Base-by-base conservation (phyloP, 2,329 filamentous ascomycete species). In the Emmonsiellopsis sp. region DNA sequence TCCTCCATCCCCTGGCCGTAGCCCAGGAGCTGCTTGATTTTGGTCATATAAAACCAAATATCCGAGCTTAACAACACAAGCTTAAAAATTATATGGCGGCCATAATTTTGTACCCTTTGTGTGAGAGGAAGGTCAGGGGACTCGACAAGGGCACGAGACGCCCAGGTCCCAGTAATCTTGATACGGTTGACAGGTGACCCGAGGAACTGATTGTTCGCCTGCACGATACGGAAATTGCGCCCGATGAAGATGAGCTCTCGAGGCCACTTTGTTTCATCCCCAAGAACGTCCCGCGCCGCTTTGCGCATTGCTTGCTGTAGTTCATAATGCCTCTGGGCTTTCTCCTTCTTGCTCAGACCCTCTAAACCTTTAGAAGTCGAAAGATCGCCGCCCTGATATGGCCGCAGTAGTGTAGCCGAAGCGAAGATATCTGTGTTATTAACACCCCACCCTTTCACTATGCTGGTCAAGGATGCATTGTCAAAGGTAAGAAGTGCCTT, bases 81-180 rank as follows among this genome's bases (percentile, higher is more conserved):
- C 61, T 84, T 82, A 73, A 97, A 97, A n/a, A 95, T 62, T 17
- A 94, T 51, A 71, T 97, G 92, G 21, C 82, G 77, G 69, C 86
- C 85, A 58, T 83, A 84, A 64, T 92, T 88, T 52, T 74, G 71
- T 61, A 86, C 74, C 49, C 87, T 76, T 68, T 88, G 79, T 0
- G 71, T 65, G 54, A 80, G 74, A 2, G 79, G 79, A 53, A 89
- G 73, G 64, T 87, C 80, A 13, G 75, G 78, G 58, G 85, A 84
- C 69, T 94, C 84, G 27, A 86, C 85, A n/a, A 97, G 73, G 51
- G 88, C 90, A 21, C 87, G 77, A 55, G 83, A 88, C 1, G 92
- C 92, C 92, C 92, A 97, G 54, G 83, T 78, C 21, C 91, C 91
- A 57, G 93, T 96, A 67, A 95, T 90, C 74, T 96, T 96, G 69